phyloP scores from a whole-genome alignment of 2,329 filamentous ascomycete species.

The Colletotrichum paranaense region DNA sequence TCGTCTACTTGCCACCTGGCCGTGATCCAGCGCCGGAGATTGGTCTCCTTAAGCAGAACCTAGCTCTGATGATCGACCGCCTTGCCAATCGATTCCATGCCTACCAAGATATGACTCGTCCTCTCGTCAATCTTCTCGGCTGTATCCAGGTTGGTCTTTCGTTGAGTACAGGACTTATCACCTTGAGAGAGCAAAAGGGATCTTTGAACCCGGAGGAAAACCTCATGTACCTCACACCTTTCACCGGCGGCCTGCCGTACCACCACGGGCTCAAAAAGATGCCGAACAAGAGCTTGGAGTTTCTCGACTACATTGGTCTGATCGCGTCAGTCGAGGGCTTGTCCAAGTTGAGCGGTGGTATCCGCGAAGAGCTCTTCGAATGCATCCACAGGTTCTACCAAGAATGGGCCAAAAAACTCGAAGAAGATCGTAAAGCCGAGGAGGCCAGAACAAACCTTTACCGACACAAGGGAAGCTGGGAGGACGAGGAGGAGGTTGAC shows the following conservation, averaged over 20 bases:
- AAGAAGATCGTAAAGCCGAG: constrained; percentile 79
- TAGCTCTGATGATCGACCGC: constrained; percentile 77
- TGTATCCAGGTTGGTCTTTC: constrained; percentile 82
- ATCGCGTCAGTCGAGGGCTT: constrained; percentile 61
- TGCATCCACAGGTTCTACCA: constrained; percentile 80
- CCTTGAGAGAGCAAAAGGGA: not conserved
- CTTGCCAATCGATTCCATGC: constrained; percentile 77
- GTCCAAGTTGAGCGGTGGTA: constrained; percentile 49
- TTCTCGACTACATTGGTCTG: constrained; percentile 60
- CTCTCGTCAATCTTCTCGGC: constrained; percentile 81
- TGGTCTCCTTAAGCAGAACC: constrained; percentile 63
- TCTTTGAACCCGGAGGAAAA: not conserved
- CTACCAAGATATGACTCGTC: constrained; percentile 87
- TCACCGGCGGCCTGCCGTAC: constrained; percentile 59
- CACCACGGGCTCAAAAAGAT: constrained; percentile 34
- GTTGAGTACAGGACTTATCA: constrained; percentile 60
- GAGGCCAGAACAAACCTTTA: constrained; percentile 83
- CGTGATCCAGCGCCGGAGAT: constrained; percentile 55
- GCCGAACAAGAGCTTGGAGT: constrained; percentile 55
- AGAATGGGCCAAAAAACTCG: constrained; percentile 83
- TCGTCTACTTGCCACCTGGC: constrained; percentile 42
- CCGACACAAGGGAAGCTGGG: constrained; percentile 81
- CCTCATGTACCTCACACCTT: constrained; percentile 63
- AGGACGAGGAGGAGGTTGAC: constrained; percentile 80
- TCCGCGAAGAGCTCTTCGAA: constrained; percentile 69